Conservation (phyloP, 805 yeast genomes). For the Sugiyamaella lignohabitans region DNA sequence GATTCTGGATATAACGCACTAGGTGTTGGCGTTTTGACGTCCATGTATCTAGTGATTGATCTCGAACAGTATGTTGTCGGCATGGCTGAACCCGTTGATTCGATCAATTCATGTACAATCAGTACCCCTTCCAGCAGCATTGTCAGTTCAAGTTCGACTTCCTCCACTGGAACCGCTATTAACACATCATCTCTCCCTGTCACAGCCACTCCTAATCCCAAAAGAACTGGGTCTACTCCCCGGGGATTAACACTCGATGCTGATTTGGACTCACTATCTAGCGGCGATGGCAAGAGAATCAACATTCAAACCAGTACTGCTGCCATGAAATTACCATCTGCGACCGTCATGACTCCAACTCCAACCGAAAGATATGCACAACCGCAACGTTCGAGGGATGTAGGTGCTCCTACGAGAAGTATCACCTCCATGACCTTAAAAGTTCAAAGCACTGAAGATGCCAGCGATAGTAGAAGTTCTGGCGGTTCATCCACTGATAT, state of each 20-base stretch:
- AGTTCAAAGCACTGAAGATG: neutral
- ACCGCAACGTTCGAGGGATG: no score
- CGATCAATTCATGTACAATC: neutral
- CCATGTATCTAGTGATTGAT: slow-evolving; percentile 22
- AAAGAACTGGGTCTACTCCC: no score
- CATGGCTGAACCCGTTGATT: slow-evolving; percentile 16
- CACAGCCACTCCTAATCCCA: no score
- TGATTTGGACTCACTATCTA: neutral
- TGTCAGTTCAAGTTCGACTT: neutral
- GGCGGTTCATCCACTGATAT: no score
- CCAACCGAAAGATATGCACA: no score
- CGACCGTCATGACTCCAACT: neutral
- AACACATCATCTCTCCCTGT: no score
- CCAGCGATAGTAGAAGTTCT: no score
- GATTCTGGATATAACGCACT: slow-evolving; percentile 18
- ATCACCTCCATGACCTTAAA: no score
- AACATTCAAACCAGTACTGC: neutral
- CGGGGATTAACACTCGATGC: neutral
- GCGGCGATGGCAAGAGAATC: neutral
- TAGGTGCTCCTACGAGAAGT: no score
- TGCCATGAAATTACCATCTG: neutral
- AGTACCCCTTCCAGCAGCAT: neutral
- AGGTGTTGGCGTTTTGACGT: slow-evolving; percentile 18
- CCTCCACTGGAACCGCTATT: neutral
- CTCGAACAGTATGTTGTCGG: slow-evolving; percentile 17